phyloP scores from a whole-genome alignment of 768 basidiomycete species.

The Wakefieldia striispora region DNA sequence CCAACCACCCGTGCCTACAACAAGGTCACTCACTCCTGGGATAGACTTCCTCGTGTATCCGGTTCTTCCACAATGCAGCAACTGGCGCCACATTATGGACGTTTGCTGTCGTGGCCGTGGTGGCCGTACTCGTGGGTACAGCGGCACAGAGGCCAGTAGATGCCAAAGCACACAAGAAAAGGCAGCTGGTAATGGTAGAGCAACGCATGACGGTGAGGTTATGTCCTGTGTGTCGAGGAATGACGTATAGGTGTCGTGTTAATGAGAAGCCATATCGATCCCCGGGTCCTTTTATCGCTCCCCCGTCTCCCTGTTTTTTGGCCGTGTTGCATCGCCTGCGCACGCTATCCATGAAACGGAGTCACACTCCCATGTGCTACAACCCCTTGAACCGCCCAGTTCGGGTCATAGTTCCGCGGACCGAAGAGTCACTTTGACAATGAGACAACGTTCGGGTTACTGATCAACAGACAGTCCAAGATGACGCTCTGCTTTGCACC shows the following conservation, averaged over 20 bases:
- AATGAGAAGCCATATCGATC: not conserved
- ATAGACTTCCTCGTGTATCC: conserved; percentile 20
- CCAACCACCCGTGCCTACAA: not conserved
- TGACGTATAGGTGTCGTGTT: not conserved
- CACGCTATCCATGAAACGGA: not conserved
- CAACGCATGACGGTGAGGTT: conserved; percentile 17
- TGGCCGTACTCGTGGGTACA: conserved; percentile 1
- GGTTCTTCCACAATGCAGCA: conserved; percentile 18
- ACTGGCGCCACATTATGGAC: not conserved
- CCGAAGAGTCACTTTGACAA: conserved; percentile 1
- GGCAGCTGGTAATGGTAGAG: conserved; percentile 4
- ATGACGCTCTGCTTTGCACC: conserved; percentile 5
- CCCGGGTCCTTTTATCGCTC: conserved; percentile 16
- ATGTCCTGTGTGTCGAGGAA: not conserved
- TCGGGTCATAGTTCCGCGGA: not conserved
- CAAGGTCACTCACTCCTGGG: conserved; percentile 13
- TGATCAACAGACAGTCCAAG: not conserved
- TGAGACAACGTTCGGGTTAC: not conserved
- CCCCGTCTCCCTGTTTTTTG: too few relatives aligned
- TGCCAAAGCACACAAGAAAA: conserved; percentile 14
- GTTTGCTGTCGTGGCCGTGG: not conserved
- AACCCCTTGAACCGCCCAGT: conserved; percentile 1
- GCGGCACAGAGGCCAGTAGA: conserved; percentile 16
- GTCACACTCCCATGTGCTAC: not conserved
- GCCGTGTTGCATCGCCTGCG: conserved; percentile 11